Evolutionary conservation across 2,329 filamentous ascomycete species (phyloP), one percentile per base, ranked within the genome.

Genomic region (Hirsutella thompsonii): DNA sequence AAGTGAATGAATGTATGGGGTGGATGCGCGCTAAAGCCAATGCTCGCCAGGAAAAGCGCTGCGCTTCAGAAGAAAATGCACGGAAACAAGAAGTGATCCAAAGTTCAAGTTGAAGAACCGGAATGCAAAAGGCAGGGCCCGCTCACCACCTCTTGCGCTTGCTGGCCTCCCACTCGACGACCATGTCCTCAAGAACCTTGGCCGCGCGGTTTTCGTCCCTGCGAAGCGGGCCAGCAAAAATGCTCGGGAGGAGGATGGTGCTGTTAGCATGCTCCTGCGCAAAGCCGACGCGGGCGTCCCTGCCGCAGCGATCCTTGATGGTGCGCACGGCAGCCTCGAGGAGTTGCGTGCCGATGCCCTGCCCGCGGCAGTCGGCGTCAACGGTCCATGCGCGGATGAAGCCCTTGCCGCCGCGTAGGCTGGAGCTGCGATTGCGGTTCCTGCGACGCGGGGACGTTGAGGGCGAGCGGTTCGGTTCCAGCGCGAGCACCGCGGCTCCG

Each of bases 331-430:
- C 85, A 50, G 84, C 81, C 49, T 81, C 74, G 37, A 94, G 66
- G 52, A 94, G 61, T 26, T 79, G 80, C 33, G 66, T 70, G 3
- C 87, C 88, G 20, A 93, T 67, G 0, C 87, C 86, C 46, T 76
- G 75, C 26, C 74, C 68, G 20, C 88, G 72, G 57, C 86, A 87
- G 49, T 70, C 68, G 39, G 79, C 62, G 54, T 71, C 70, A 2
- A 87, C 84, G 2, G 86, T 90, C 87, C 88, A 94, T 1, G 83
- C 87, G 21, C 83, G 75, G 43, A 94, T 80, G 37, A 87, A 66
- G 8, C 80, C 83, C 46, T 72, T 74, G 40, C 81, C 81, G 29
- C 79, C 76, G 48, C 66, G 56, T 49, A 68, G 66, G 54, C 54
- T 64, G 49, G 47, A 46, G 38, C 52, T 58, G 49, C 55, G 62